Percentiles rank a stretch among this genome's conserved stretches.
These are phyloP conservation scores for Globisporangium canariense DNA, from an alignment of 352 stramenopile genomes.

Conservation along the genomic window DNA sequence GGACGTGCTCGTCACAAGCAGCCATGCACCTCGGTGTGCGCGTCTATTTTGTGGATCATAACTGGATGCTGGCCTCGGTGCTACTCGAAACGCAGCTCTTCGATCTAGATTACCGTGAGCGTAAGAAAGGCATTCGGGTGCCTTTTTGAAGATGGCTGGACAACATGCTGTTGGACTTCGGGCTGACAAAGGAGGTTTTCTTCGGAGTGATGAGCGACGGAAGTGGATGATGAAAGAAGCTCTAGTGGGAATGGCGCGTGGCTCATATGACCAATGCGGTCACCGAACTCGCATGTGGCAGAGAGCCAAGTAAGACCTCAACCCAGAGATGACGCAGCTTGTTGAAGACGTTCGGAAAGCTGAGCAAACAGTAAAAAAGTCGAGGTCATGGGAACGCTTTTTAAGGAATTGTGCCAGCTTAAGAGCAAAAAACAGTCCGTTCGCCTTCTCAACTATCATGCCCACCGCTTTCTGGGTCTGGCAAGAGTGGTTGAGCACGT, in stretches of 20 bases:
- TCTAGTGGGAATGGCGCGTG: not conserved
- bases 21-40: conserved; percentile 1
- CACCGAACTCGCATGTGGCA: not conserved
- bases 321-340: not conserved
- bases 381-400: not conserved
- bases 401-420: not conserved
- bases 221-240: conserved; percentile 1
- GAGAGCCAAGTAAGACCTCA: not conserved
- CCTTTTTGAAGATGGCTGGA: not conserved
- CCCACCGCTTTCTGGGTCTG: not conserved
- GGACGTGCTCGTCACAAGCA: not conserved
- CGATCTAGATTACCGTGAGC: not conserved
- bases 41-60: conserved; percentile 2
- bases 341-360: not conserved
- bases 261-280: not conserved
- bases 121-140: not conserved
- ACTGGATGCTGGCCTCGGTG: not conserved
- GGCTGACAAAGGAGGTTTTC: not conserved
- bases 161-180: not conserved
- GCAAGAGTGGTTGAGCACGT: not conserved
- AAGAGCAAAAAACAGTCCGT: not conserved
- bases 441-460: not conserved
- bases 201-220: not conserved
- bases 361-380: conserved; percentile 4
- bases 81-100: not conserved